These are phyloP conservation scores for Dactylella cylindrospora DNA, from an alignment of 2,329 filamentous ascomycete genomes.

Conservation along the genomic window DNA sequence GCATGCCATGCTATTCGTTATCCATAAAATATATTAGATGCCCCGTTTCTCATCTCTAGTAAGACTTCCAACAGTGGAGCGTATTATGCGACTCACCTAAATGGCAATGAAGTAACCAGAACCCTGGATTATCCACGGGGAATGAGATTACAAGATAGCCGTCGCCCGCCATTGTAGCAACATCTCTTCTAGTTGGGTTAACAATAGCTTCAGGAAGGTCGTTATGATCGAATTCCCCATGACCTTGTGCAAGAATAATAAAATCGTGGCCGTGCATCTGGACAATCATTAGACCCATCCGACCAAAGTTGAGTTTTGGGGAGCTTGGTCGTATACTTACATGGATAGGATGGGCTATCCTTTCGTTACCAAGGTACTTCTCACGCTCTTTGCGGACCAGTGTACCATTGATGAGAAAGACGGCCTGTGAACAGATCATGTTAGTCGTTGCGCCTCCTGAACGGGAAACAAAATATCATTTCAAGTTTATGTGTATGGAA, in stretches of 20 bases:
- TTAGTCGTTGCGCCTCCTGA: too few species aligned
- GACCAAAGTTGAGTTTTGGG: background rate
- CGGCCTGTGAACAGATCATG: background rate
- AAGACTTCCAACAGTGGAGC: too few species aligned
- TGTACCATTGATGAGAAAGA: constrained; percentile 19
- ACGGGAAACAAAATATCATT: too few species aligned
- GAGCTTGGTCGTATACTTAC: background rate
- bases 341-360: constrained; percentile 25
- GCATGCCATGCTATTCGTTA: constrained; percentile 59
- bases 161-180: constrained; percentile 55
- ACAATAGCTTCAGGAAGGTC: constrained; percentile 14
- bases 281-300: background rate
- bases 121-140: constrained; percentile 57
- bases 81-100: constrained; percentile 2
- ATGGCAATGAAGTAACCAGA: constrained; percentile 51
- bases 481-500: too few species aligned
- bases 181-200: constrained; percentile 60
- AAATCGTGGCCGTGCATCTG: constrained; percentile 28
- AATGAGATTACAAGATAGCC: constrained; percentile 58
- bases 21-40: too few species aligned
- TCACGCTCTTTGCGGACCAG: background rate
- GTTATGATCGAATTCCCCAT: background rate
- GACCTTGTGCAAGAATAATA: constrained; percentile 6
- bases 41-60: too few species aligned
- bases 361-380: too few species aligned